Percentiles rank a stretch among this genome's conserved stretches.
Conservation (phyloP, 768 basidiomycete species). For the Serendipita vermifera region DNA sequence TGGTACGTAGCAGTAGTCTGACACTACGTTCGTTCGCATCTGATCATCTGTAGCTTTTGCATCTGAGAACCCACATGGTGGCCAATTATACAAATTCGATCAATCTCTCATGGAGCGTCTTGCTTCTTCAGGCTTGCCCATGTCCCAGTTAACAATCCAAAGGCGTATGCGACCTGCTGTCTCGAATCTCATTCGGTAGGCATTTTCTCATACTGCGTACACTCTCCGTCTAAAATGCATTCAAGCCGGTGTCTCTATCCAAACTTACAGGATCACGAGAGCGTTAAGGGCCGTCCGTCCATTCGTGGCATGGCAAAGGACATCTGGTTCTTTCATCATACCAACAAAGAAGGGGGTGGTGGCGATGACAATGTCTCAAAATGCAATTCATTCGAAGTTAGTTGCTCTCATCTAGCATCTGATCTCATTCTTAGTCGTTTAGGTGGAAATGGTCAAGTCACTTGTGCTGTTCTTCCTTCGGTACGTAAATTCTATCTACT, state of each 20-base stretch:
- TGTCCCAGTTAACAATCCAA: slow-evolving; percentile 62
- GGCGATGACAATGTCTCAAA: slow-evolving; percentile 50
- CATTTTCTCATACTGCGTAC: slow-evolving; percentile 13
- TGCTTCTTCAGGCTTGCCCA: slow-evolving; percentile 34
- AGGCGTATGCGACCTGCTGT: slow-evolving; percentile 64
- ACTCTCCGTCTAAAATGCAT: not conserved
- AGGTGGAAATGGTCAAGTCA: slow-evolving; percentile 40
- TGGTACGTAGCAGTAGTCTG: slow-evolving; percentile 26
- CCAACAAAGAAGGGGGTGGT: slow-evolving; percentile 45
- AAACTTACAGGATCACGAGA: slow-evolving; percentile 40
- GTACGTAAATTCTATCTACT: too few relatives aligned
- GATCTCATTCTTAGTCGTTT: slow-evolving; percentile 30
- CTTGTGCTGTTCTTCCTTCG: slow-evolving; percentile 40
- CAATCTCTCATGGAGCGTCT: slow-evolving; percentile 68
- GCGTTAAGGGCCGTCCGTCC: slow-evolving; percentile 37
- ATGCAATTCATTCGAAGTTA: slow-evolving; percentile 54
- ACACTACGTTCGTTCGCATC: not conserved
- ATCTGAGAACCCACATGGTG: slow-evolving; percentile 49
- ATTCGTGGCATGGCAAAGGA: slow-evolving; percentile 53
- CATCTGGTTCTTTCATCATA: slow-evolving; percentile 55
- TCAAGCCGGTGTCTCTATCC: slow-evolving; percentile 50
- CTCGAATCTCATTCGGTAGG: slow-evolving; percentile 45
- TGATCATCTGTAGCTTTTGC: slow-evolving; percentile 38
- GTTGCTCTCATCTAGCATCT: slow-evolving; percentile 13
- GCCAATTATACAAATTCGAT: slow-evolving; percentile 48